Conservation (phyloP, 2,329 filamentous ascomycete genomes). For the Aureobasidium sp. region DNA sequence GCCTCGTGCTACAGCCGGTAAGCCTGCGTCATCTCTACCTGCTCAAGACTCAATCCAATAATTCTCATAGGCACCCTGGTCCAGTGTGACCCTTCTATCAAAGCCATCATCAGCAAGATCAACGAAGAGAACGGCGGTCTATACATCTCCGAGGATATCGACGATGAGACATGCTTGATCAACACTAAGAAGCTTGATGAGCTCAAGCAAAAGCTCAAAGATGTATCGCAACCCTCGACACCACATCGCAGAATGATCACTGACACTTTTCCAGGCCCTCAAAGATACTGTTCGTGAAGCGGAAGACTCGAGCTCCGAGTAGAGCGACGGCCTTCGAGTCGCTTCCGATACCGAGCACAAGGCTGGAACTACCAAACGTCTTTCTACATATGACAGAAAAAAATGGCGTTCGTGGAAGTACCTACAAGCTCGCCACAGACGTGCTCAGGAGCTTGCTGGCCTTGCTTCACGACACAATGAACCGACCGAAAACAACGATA, state of each 20-base stretch:
- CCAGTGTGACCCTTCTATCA: constrained; percentile 79
- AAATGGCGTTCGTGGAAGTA: too few relatives aligned
- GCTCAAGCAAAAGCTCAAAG: constrained; percentile 60
- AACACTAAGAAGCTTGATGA: constrained; percentile 63
- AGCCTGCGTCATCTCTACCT: background rate
- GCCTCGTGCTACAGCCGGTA: constrained; percentile 21
- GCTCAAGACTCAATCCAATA: background rate
- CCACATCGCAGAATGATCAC: background rate
- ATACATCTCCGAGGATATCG: constrained; percentile 71
- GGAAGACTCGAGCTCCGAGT: constrained; percentile 29
- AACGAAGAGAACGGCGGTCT: constrained; percentile 57
- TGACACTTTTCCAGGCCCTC: constrained; percentile 19
- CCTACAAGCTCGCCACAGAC: too few relatives aligned
- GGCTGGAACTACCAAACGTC: background rate
- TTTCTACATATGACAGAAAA: too few relatives aligned
- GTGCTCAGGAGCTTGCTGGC: too few relatives aligned
- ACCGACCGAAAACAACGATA: too few relatives aligned
- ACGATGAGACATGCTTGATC: constrained; percentile 66
- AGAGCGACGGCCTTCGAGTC: constrained; percentile 7
- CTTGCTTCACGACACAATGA: too few relatives aligned
- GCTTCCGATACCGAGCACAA: background rate
- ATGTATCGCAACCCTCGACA: too few relatives aligned
- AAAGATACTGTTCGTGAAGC: constrained; percentile 29
- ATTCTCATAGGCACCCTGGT: constrained; percentile 54
- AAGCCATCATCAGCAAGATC: constrained; percentile 73